Conservation (phyloP, 1,284 basidiomycete species). For the Pyrrhoderma noxium region DNA sequence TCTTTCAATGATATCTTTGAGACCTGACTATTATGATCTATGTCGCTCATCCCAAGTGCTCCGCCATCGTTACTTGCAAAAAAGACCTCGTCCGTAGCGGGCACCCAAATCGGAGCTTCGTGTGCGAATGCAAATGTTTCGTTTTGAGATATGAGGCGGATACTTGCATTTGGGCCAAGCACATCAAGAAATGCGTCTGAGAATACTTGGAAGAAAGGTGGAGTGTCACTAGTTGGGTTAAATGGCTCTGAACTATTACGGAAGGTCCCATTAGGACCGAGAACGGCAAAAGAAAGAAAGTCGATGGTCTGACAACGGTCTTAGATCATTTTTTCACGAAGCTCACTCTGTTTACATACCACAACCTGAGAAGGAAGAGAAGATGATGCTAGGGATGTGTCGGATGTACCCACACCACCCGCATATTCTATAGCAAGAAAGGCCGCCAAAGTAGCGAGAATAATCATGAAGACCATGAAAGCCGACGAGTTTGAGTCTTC, state of each 20-base stretch:
- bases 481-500: constrained; percentile 7
- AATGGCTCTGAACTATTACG: constrained; percentile 26
- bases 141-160: constrained; percentile 51
- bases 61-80: constrained; percentile 35
- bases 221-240: constrained; percentile 35
- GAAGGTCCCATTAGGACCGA: constrained; percentile 28
- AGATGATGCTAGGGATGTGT: not conserved
- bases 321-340: not conserved
- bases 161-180: constrained; percentile 50
- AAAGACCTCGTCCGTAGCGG: constrained; percentile 32
- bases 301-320: constrained; percentile 24
- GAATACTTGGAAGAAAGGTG: constrained; percentile 68
- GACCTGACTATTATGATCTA: constrained; percentile 35
- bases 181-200: constrained; percentile 51
- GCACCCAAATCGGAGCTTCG: constrained; percentile 32
- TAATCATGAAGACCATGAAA: constrained; percentile 5
- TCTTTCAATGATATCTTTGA: constrained; percentile 32
- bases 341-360: not conserved
- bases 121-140: constrained; percentile 30
- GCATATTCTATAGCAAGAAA: constrained; percentile 11
- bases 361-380: not conserved
- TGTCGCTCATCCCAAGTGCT: constrained; percentile 31
- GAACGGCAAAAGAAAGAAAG: constrained; percentile 26
- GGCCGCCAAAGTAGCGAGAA: constrained; percentile 10
- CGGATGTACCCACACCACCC: not conserved